Percentiles rank a stretch among this genome's conserved stretches.
These are phyloP conservation scores for Naganishia liquefaciens DNA, from an alignment of 1,284 basidiomycete species.

Conservation along the genomic window DNA sequence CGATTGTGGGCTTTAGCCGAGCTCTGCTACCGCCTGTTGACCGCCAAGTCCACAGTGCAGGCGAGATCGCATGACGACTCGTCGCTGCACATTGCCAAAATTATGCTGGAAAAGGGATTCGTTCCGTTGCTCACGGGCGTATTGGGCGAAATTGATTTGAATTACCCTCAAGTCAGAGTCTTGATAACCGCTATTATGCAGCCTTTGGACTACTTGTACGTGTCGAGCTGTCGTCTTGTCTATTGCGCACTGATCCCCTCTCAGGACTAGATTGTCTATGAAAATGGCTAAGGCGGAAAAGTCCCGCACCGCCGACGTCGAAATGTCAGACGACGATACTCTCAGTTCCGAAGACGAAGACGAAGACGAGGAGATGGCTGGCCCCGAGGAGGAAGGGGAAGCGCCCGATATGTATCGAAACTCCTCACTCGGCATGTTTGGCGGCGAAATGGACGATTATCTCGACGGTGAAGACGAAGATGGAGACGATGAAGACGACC, in stretches of 20 bases:
- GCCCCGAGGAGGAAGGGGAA: constrained; percentile 65
- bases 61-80: constrained; percentile 67
- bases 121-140: constrained; percentile 85
- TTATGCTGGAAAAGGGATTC: constrained; percentile 98
- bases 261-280: constrained; percentile 89
- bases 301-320: constrained; percentile 62
- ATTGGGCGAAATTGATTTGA: constrained; percentile 89
- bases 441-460: constrained; percentile 57
- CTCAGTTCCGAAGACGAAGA: constrained; percentile 57
- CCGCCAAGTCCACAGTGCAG: constrained; percentile 67
- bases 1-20: constrained; percentile 84
- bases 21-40: constrained; percentile 82
- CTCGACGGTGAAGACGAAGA: constrained; percentile 59
- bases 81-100: constrained; percentile 88
- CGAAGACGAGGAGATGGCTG: constrained; percentile 63
- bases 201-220: constrained; percentile 85
- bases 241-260: not conserved
- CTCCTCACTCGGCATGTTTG: constrained; percentile 94
- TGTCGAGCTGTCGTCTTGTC: constrained; percentile 32
- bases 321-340: constrained; percentile 54
- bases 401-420: constrained; percentile 94
- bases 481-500: constrained; percentile 71
- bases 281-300: constrained; percentile 88
- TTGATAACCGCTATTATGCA: constrained; percentile 82
- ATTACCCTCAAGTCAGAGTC: constrained; percentile 86